Evolutionary conservation across 2,329 filamentous ascomycete genomes (phyloP).

Genomic region (Fusarium redolens): DNA sequence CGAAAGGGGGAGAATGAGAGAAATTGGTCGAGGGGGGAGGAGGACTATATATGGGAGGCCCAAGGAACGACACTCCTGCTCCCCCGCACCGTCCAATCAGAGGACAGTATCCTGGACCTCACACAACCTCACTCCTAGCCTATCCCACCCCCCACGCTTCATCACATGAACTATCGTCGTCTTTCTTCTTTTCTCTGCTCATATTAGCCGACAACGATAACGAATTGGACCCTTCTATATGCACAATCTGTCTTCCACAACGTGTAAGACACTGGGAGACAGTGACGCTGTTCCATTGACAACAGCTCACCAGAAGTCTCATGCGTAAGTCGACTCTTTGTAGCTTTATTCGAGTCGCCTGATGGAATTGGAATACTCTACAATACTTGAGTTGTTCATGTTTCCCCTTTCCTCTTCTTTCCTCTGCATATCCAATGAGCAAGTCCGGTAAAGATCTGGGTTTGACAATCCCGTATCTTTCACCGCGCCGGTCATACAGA

Average conservation of each 20-base stretch:
- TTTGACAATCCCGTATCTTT: neutral
- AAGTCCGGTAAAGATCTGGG: neutral
- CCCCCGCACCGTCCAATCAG: conserved; percentile 39
- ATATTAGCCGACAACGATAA: neutral
- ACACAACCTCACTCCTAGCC: conserved; percentile 38
- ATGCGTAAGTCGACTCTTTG: neutral
- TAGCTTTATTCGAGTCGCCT: rapidly evolving
- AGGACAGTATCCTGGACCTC: conserved; percentile 24
- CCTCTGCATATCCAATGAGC: neutral
- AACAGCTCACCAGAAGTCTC: neutral
- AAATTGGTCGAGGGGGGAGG: conserved; percentile 28
- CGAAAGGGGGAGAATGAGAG: conserved; percentile 32
- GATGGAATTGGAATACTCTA: neutral
- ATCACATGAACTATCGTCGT: neutral
- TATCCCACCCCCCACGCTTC: conserved; percentile 8
- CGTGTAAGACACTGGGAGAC: neutral
- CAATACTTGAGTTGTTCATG: neutral
- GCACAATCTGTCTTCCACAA: neutral
- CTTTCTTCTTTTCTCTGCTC: neutral
- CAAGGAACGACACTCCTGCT: conserved; percentile 1
- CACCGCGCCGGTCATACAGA: neutral
- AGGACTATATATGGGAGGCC: conserved; percentile 36
- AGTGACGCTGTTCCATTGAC: neutral
- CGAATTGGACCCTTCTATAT: neutral
- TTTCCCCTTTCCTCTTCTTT: neutral